A percentile compares a stretch with the other conserved stretches of the same genome.
phyloP scores from a whole-genome alignment of 2,329 filamentous ascomycete species.

The Aschersonia sp. region DNA sequence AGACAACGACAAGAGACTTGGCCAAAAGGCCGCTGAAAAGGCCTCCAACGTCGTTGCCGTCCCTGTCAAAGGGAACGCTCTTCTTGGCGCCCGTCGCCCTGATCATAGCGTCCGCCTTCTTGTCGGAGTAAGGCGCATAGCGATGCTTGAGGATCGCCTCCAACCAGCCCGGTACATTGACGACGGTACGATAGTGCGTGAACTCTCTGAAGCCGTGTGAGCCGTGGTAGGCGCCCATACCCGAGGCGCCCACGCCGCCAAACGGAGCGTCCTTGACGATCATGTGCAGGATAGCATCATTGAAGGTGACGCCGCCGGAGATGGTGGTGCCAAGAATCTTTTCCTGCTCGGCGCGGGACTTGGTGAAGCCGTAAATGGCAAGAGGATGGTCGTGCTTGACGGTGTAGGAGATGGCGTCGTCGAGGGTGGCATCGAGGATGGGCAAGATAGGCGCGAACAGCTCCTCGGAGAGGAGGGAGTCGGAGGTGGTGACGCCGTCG shows the following conservation, averaged over 20 bases:
- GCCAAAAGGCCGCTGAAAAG: slow-evolving; percentile 1
- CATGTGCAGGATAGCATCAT: slow-evolving; percentile 25
- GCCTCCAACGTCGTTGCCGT: slow-evolving; percentile 3
- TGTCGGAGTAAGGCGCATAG: slow-evolving; percentile 9
- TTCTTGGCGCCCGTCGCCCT: slow-evolving; percentile 1
- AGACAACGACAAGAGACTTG: slow-evolving; percentile 2
- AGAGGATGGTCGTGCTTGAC: slow-evolving; percentile 18
- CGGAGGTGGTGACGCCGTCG: slow-evolving; percentile 16
- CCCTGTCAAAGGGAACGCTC: slow-evolving; percentile 4
- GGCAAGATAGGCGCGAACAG: slow-evolving; percentile 29
- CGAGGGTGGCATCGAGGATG: slow-evolving; percentile 17
- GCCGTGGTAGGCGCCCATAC: slow-evolving; percentile 28
- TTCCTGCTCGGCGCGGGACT: slow-evolving; percentile 17
- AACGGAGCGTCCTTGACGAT: slow-evolving; percentile 24
- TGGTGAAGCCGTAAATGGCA: slow-evolving; percentile 25
- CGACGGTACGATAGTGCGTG: slow-evolving; percentile 12
- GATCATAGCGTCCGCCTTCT: slow-evolving; percentile 5
- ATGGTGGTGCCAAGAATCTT: slow-evolving; percentile 13
- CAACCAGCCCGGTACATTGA: slow-evolving; percentile 6
- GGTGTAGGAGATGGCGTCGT: slow-evolving; percentile 16
- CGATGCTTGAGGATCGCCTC: slow-evolving; percentile 7
- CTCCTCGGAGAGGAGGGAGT: slow-evolving; percentile 27
- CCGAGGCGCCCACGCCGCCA: slow-evolving; percentile 29
- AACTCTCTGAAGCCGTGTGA: slow-evolving; percentile 22
- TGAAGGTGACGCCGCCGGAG: slow-evolving; percentile 31